Conservation (phyloP, 306 rosid species). For the Lotus japonicus region DNA sequence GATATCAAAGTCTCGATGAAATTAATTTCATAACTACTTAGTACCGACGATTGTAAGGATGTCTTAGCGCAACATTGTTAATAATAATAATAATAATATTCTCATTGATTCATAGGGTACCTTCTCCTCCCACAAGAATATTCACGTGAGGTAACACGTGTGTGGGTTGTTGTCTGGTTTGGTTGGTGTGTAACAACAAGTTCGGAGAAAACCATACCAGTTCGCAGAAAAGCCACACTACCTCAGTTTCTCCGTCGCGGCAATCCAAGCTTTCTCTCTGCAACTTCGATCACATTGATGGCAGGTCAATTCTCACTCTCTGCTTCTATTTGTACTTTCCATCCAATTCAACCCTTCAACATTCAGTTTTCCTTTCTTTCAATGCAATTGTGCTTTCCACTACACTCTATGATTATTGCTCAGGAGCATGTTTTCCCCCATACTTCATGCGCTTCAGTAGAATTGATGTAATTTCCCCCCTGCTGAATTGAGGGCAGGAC, state of each 20-base stretch:
- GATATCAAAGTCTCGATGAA: no score
- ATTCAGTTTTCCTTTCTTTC: background rate
- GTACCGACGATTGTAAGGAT: no score
- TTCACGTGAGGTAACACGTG: background rate
- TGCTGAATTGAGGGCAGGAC: background rate
- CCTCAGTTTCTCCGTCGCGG: conserved; percentile 19
- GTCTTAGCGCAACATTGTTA: no score
- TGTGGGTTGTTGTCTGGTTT: background rate
- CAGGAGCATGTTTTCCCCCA: background rate
- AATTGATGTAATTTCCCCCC: background rate
- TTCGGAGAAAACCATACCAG: background rate
- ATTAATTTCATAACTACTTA: no score
- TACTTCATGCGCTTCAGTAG: background rate
- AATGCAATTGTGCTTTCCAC: background rate
- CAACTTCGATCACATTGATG: conserved; percentile 9
- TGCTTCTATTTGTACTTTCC: background rate
- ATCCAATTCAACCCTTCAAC: background rate
- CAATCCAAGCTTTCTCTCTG: conserved; percentile 8
- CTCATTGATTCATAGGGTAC: no score
- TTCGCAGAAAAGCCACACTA: background rate
- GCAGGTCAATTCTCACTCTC: conserved; percentile 15
- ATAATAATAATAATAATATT: no score
- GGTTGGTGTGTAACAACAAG: no score
- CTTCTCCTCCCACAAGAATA: no score
- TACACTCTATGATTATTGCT: background rate